phyloP scores from a whole-genome alignment of 805 yeast genomes.

The Zygotorulaspora danielsina region DNA sequence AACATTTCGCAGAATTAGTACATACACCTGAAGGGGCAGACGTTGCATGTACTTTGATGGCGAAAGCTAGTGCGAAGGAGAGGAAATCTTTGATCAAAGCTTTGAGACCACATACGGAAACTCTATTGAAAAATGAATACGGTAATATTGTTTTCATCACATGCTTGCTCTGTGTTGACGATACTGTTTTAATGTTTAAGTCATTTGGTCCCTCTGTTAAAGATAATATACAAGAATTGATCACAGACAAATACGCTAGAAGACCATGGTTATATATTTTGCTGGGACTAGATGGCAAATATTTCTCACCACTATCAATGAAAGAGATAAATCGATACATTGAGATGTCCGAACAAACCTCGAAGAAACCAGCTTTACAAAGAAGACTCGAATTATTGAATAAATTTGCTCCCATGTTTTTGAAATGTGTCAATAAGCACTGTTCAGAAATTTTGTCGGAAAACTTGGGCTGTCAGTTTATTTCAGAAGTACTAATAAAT shows the following conservation, averaged over 20 bases:
- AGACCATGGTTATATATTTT: conserved; percentile 82
- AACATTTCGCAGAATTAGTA: conserved; percentile 89
- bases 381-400: conserved; percentile 68
- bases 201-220: conserved; percentile 49
- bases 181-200: conserved; percentile 77
- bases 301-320: conserved; percentile 67
- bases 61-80: conserved; percentile 86
- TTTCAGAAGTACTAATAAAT: conserved; percentile 67
- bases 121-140: conserved; percentile 74
- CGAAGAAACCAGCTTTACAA: conserved; percentile 77
- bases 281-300: conserved; percentile 74
- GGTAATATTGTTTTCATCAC: conserved; percentile 81
- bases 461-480: conserved; percentile 78
- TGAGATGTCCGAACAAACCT: conserved; percentile 58
- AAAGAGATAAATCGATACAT: conserved; percentile 59
- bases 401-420: conserved; percentile 62
- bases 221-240: conserved; percentile 54
- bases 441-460: conserved; percentile 54
- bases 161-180: conserved; percentile 83
- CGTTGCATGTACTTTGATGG: conserved; percentile 77
- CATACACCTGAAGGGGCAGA: conserved; percentile 94
- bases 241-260: conserved; percentile 73
- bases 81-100: conserved; percentile 72
- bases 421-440: conserved; percentile 49
- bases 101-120: conserved; percentile 70